Evolutionary conservation across 169 alveolate species (phyloP), one percentile per base, ranked within the genome.

Genomic region (Perkinsus olseni): DNA sequence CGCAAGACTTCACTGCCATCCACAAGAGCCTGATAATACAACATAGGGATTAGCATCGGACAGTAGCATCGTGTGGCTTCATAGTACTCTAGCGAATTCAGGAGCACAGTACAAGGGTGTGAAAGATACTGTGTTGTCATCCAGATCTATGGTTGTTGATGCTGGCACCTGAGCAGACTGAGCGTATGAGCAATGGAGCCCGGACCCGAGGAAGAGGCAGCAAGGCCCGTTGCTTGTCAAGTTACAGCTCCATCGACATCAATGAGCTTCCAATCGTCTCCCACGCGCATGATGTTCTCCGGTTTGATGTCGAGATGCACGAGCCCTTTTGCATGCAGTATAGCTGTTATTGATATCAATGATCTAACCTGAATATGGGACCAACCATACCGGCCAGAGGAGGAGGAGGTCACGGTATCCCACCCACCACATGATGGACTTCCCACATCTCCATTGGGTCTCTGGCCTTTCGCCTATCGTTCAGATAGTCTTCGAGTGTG

Each of bases 81-180:
- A 40, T 40, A 40, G 11, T 21, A 91, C 62, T 31, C 93, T 94
- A 38, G 95, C 95, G 94, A 94, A 94, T 91, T 94, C 95, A 28
- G 95, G 95, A 37, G 95, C 94, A 92, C 95, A 94, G 92, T 94
- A 94, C 93, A 93, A 48, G 0, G 95, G 95, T 38, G 95, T 92
- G 93, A 94, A 94, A 38, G 95, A 91, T 90, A 94, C 93, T 90
- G 95, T 92, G 90, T 94, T 51, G 34, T 62, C 82, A 24, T 62
- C 82, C 82, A 62, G 34, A 28, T 62, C 82, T 21, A 62, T 62
- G 4, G 82, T 62, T 24, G 82, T 62, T 13, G 82, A 62, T 24
- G 82, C 82, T 62, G 82, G 82, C 17, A 62, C 82, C 82, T 62
- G 17, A 62, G 11, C 11, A 40, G n/a, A n/a, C 3, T 40, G 11